Evolutionary conservation across 768 basidiomycete genomes (phyloP).

Genomic region (Suillus subluteus): DNA sequence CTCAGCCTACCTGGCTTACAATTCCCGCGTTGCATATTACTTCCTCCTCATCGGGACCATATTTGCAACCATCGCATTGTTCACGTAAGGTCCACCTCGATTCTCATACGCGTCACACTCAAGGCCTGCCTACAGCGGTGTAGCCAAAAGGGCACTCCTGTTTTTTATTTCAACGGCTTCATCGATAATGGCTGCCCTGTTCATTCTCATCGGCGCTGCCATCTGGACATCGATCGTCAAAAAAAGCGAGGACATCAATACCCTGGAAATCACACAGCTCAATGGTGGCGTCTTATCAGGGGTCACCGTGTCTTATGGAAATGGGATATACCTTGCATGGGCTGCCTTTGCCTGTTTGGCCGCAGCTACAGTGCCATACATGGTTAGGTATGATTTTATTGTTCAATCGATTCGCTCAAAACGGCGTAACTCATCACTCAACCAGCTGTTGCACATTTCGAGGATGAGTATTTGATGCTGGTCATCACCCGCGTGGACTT

Average conservation of each 20-base stretch:
- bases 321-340: slow-evolving; percentile 72
- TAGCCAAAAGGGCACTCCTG: slow-evolving; percentile 63
- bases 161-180: slow-evolving; percentile 71
- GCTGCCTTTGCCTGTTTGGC: slow-evolving; percentile 70
- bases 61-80: slow-evolving; percentile 61
- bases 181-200: slow-evolving; percentile 59
- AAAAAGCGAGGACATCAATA: slow-evolving; percentile 63
- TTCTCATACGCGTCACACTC: slow-evolving; percentile 11
- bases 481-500: slow-evolving; percentile 20
- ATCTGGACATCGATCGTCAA: slow-evolving; percentile 81
- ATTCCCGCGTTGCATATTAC: slow-evolving; percentile 74
- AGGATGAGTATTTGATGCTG: slow-evolving; percentile 47
- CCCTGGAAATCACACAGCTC: slow-evolving; percentile 40
- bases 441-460: slow-evolving; percentile 82
- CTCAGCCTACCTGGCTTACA: slow-evolving; percentile 61
- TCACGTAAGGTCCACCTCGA: slow-evolving; percentile 54
- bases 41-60: slow-evolving; percentile 75
- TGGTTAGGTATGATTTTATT: slow-evolving; percentile 62
- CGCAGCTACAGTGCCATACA: slow-evolving; percentile 71
- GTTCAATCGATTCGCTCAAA: not conserved
- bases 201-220: slow-evolving; percentile 68
- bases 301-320: slow-evolving; percentile 63
- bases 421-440: slow-evolving; percentile 6
- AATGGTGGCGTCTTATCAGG: slow-evolving; percentile 50
- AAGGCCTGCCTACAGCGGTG: slow-evolving; percentile 50